Percentiles rank a stretch among this genome's conserved stretches.
phyloP scores from a whole-genome alignment of 176 grass and related monocot species.

The Triticum timopheevii region DNA sequence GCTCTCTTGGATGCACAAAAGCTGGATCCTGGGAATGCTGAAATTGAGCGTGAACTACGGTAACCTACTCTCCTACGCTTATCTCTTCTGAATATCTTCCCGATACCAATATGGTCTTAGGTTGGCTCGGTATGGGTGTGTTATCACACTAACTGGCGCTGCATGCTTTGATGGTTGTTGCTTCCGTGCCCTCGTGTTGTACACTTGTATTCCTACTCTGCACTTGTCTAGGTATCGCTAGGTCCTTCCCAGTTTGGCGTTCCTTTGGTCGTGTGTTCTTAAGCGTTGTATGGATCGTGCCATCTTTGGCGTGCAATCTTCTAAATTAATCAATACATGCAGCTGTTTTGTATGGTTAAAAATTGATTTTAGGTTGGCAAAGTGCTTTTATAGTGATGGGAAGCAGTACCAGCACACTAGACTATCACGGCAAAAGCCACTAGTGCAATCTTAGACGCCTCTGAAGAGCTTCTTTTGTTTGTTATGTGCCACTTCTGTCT shows the following conservation, averaged over 20 bases:
- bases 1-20: constrained; percentile 34
- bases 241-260: no score
- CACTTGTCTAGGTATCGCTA: no score
- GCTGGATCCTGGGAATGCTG: constrained; percentile 28
- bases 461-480: no score
- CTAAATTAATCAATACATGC: no score
- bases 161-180: no score
- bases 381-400: not conserved
- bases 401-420: not conserved
- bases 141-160: no score
- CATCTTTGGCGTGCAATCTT: no score
- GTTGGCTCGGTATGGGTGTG: not conserved
- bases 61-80: not conserved
- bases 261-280: no score
- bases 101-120: not conserved
- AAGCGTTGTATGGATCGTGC: no score
- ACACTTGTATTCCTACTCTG: no score
- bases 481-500: not conserved
- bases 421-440: not conserved
- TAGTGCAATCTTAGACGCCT: not conserved
- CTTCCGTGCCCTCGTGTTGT: no score
- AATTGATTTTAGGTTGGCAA: not conserved
- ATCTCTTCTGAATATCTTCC: not conserved
- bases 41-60: constrained; percentile 30
- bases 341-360: no score